Evolutionary conservation across 2,329 filamentous ascomycete species (phyloP).

Genomic region (Alternaria ethzedia): DNA sequence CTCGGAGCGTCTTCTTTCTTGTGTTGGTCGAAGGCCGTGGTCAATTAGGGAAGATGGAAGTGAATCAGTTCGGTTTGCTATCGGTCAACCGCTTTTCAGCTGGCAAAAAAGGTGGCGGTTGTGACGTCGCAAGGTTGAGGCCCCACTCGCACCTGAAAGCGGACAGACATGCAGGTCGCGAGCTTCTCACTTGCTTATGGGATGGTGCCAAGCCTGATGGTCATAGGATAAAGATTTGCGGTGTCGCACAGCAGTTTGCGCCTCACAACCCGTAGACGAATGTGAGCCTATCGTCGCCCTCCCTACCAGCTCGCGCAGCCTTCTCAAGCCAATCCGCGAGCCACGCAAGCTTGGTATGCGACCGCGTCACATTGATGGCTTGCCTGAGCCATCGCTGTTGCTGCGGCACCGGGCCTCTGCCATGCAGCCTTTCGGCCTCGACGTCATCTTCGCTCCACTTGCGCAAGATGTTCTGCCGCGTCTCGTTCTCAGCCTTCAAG

Average conservation of each 20-base stretch:
- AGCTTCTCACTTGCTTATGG: neutral
- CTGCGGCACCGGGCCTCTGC: conserved; percentile 40
- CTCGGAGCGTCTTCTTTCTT: neutral
- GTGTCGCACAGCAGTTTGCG: neutral
- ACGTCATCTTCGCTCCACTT: conserved; percentile 49
- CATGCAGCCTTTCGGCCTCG: conserved; percentile 43
- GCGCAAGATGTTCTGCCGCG: conserved; percentile 38
- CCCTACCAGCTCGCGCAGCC: conserved; percentile 43
- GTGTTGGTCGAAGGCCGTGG: neutral
- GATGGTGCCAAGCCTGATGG: neutral
- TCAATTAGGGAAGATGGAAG: neutral
- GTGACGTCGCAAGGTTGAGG: neutral
- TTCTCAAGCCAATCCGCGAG: conserved; percentile 41
- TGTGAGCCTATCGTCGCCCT: conserved; percentile 56
- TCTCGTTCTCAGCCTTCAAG: conserved; percentile 49
- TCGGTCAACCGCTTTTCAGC: neutral
- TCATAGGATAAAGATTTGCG: accelerated
- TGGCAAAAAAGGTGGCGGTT: neutral
- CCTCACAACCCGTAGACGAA: conserved; percentile 50
- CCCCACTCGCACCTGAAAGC: too few relatives aligned
- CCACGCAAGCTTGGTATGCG: conserved; percentile 17
- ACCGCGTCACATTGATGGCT: conserved; percentile 8
- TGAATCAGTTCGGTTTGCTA: too few relatives aligned
- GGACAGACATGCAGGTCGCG: neutral
- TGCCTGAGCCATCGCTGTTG: conserved; percentile 27